Base-by-base conservation (phyloP, 2,329 filamentous ascomycete species). In the Celoporthe dispersa region DNA sequence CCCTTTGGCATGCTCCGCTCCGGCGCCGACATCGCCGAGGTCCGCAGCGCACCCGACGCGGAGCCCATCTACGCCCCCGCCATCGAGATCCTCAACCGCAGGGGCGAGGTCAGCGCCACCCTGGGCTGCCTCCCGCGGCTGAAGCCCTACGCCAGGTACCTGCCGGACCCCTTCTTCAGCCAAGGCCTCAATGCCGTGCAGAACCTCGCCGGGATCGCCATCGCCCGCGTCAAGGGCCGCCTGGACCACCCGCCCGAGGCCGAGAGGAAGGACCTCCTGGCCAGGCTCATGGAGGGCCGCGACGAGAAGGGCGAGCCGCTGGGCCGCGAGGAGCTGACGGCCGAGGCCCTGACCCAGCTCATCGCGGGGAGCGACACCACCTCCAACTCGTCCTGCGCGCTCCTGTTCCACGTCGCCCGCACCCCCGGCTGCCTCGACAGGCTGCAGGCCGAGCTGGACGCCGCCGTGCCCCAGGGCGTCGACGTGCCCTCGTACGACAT, bases 321-420 rank as follows among this genome's bases (percentile, higher is more conserved):
- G 0, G 90, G 92, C 5, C 87, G 92, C 35, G 87, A 92, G 74
- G 94, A 97, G 78, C 85, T 97, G 66, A 97, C 93, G 0, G 94
- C 94, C 48, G 94, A 97, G 81, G 94, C 94, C 0, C 83, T 97
- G 35, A 97, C 94, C 0, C 94, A 97, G 79, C 87, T 97, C 57
- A 97, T 94, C 75, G 92, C 92, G 1, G 92, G 92, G 35, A 90
- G 87, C 59, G 92, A 94, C 79, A 94, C 92, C 0, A 94, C 91
- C 0, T 91, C 88, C 66, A 94, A 94, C 81, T 91, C 94, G 0
- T 91, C 91, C 2, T 97, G 94, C 77, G 94, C 94, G 0, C 85
- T 97, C 51, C 85, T 97, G 0, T 97, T 91, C 82, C 92, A 94
- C 83, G 89, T 88, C 39, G 83, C 90, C 5, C 84, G 86, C 55